Conservation (phyloP, 2,329 filamentous ascomycete genomes). For the Fusarium paranaense region DNA sequence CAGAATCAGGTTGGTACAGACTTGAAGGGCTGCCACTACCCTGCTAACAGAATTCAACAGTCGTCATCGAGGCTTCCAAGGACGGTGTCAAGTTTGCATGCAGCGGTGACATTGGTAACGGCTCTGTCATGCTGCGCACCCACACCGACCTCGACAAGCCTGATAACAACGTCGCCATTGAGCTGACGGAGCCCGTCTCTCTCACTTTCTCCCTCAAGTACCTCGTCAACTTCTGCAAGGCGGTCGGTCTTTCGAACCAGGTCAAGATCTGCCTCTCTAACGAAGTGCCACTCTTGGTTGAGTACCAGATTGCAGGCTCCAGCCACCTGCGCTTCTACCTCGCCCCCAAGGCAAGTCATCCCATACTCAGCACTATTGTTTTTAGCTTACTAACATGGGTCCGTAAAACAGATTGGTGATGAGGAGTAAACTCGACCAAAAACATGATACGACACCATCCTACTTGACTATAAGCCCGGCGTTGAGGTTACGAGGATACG, state of each 20-base stretch:
- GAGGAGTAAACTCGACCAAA: constrained; percentile 48
- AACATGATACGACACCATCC: constrained; percentile 25
- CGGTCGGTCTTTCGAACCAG: constrained; percentile 80
- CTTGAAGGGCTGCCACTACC: background rate
- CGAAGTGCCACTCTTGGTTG: constrained; percentile 95
- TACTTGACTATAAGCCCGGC: constrained; percentile 30
- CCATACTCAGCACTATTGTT: background rate
- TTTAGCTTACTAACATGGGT: constrained; percentile 12
- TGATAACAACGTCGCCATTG: constrained; percentile 85
- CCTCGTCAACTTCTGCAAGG: constrained; percentile 99
- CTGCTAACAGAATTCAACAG: constrained; percentile 57
- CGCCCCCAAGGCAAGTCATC: constrained; percentile 85
- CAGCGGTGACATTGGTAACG: constrained; percentile 95
- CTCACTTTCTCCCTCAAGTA: constrained; percentile 99
- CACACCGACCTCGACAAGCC: constrained; percentile 92
- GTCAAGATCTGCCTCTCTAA: constrained; percentile 96
- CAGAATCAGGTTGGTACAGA: constrained; percentile 84
- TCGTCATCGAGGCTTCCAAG: constrained; percentile 95
- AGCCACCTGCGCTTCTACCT: constrained; percentile 97
- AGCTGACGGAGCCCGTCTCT: constrained; percentile 90
- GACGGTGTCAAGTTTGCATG: constrained; percentile 97
- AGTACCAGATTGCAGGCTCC: constrained; percentile 84
- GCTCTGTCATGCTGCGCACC: constrained; percentile 89
- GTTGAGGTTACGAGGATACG: constrained; percentile 29
- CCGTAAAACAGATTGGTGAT: constrained; percentile 51